Percentiles rank a stretch among this genome's conserved stretches.
phyloP scores from a whole-genome alignment of 2,329 filamentous ascomycete genomes.

The Colletotrichum higginsianum region DNA sequence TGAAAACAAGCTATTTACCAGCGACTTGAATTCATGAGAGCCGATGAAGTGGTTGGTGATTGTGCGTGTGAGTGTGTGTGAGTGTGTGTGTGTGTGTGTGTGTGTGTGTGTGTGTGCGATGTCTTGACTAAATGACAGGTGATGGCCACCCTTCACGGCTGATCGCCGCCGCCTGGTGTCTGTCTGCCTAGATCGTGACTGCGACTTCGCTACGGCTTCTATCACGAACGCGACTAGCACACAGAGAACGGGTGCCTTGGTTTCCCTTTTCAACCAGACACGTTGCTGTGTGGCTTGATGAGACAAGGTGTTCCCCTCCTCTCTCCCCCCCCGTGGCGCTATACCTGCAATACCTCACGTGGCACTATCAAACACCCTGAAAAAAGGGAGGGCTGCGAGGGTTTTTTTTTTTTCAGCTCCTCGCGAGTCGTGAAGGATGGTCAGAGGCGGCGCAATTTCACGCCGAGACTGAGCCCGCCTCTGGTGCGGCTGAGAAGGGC shows the following conservation, averaged over 20 bases:
- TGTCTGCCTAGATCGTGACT: no score
- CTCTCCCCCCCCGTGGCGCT: not conserved
- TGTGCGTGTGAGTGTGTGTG: not conserved
- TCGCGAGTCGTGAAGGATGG: not conserved
- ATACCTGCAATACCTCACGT: not conserved
- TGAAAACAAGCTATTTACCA: not conserved
- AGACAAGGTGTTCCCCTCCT: not conserved
- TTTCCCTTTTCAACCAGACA: not conserved
- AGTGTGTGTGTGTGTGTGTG: not conserved
- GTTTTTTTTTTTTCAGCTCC: constrained; percentile 2
- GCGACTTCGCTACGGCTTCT: not conserved
- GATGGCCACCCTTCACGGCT: not conserved
- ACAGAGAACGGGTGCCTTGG: no score
- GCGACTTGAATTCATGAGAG: no score
- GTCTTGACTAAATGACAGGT: not conserved
- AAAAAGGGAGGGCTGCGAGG: not conserved
- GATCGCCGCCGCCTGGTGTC: no score
- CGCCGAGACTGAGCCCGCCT: not conserved
- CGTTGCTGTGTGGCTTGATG: constrained; percentile 8
- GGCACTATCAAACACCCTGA: not conserved
- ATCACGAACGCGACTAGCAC: not conserved
- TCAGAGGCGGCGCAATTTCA: constrained; percentile 1
- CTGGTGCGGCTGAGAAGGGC: constrained; percentile 5
- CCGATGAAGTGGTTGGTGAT: not conserved
- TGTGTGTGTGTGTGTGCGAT: no score